phyloP scores from a whole-genome alignment of 352 stramenopile species.

The Phytophthora cajani region DNA sequence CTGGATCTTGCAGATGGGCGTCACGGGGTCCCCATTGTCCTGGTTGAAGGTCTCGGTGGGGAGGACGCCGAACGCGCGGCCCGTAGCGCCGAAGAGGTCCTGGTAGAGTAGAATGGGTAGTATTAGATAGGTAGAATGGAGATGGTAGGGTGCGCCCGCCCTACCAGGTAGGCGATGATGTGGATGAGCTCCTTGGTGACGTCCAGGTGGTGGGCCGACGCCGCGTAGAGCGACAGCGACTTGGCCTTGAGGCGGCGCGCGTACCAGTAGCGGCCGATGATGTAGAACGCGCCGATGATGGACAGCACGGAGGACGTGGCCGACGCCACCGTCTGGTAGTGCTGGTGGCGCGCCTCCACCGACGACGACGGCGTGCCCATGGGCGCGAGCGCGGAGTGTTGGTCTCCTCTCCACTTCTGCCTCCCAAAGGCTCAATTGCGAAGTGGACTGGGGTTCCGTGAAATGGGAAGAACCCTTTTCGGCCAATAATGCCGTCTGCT shows the following conservation, averaged over 20 bases:
- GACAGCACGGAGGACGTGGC: slow-evolving; percentile 80
- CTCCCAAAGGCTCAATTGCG: slow-evolving; percentile 13
- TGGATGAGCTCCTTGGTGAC: slow-evolving; percentile 89
- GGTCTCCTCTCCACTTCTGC: neutral
- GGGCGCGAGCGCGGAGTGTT: neutral
- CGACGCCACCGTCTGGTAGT: slow-evolving; percentile 60
- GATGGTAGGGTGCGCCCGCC: neutral
- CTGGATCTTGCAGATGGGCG: slow-evolving; percentile 71
- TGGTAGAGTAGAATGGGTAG: slow-evolving; percentile 13
- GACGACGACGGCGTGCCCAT: slow-evolving; percentile 20
- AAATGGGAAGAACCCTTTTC: neutral
- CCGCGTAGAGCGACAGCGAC: slow-evolving; percentile 49
- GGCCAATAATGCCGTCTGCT: neutral
- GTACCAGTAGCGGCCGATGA: slow-evolving; percentile 86
- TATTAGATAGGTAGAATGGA: neutral
- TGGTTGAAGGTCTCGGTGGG: slow-evolving; percentile 76
- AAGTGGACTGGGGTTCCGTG: slow-evolving; percentile 16
- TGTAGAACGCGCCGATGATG: slow-evolving; percentile 84
- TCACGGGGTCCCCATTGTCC: slow-evolving; percentile 56
- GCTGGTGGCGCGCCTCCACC: slow-evolving; percentile 30
- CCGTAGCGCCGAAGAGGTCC: slow-evolving; percentile 76
- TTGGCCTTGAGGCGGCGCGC: slow-evolving; percentile 58
- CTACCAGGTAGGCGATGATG: slow-evolving; percentile 81
- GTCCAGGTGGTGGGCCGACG: slow-evolving; percentile 66
- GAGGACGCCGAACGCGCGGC: slow-evolving; percentile 72